Conservation (phyloP, 805 yeast species). For the Wickerhamiella spandovensis region DNA sequence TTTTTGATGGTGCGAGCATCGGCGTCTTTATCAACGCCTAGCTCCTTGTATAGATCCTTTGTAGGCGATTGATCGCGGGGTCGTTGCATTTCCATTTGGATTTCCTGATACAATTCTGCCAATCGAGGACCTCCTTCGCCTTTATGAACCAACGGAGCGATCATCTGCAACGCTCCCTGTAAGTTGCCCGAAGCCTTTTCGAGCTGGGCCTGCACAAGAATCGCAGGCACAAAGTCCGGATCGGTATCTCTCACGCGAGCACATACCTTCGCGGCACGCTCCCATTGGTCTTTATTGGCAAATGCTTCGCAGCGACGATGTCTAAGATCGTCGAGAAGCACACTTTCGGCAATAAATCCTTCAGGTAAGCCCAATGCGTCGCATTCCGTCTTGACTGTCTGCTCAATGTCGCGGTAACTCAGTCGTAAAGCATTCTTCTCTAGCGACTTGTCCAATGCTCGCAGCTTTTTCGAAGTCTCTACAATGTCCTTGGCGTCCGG, state of each 20-base stretch:
- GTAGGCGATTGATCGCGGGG: slow-evolving; percentile 24
- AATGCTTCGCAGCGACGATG: slow-evolving; percentile 17
- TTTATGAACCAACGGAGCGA: slow-evolving; percentile 5
- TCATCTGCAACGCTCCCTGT: slow-evolving; percentile 19
- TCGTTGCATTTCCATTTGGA: slow-evolving; percentile 20
- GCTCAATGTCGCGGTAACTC: slow-evolving; percentile 6
- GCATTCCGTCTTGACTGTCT: slow-evolving; percentile 6
- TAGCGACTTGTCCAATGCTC: slow-evolving; percentile 19
- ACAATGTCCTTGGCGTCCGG: slow-evolving; percentile 58
- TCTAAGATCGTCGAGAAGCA: slow-evolving; percentile 13
- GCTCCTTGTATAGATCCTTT: slow-evolving; percentile 67
- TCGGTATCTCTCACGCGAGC: slow-evolving; percentile 18
- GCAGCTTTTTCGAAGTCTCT: slow-evolving; percentile 21
- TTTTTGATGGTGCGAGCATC: slow-evolving; percentile 59
- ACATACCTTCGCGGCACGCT: slow-evolving; percentile 19
- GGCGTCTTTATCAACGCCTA: slow-evolving; percentile 57
- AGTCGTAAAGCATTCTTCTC: slow-evolving; percentile 11
- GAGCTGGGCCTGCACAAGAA: slow-evolving; percentile 20
- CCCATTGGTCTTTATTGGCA: slow-evolving; percentile 16
- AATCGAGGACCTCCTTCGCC: slow-evolving; percentile 14
- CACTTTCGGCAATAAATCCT: slow-evolving; percentile 10
- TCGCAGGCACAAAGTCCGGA: slow-evolving; percentile 19
- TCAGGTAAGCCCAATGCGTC: slow-evolving; percentile 7
- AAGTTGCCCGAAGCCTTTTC: slow-evolving; percentile 15
- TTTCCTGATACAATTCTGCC: slow-evolving; percentile 17